A percentile compares a stretch with the other conserved stretches of the same genome.
These are phyloP conservation scores for Metschnikowia koreensis DNA, from an alignment of 805 yeast genomes.

Conservation along the genomic window DNA sequence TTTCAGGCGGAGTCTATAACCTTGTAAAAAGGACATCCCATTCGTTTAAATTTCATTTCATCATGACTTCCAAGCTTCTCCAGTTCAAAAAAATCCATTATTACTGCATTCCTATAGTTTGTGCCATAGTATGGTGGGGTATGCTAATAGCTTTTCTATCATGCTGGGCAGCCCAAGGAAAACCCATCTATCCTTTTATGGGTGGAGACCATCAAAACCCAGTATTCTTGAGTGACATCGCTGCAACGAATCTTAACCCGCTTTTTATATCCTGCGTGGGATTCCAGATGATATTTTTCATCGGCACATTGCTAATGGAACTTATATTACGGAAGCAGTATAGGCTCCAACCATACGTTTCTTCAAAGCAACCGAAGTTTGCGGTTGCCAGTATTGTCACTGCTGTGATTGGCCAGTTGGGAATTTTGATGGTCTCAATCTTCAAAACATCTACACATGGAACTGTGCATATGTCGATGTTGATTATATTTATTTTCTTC, in stretches of 20 bases:
- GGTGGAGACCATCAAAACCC: slow-evolving; percentile 40
- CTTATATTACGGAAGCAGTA: slow-evolving; percentile 56
- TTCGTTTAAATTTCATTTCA: neutral
- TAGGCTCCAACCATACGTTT: slow-evolving; percentile 53
- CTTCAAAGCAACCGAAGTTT: slow-evolving; percentile 39
- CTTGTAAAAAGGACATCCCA: no score
- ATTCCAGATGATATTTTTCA: slow-evolving; percentile 72
- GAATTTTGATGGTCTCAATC: slow-evolving; percentile 70
- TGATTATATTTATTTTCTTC: slow-evolving; percentile 67
- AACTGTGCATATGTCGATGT: slow-evolving; percentile 62
- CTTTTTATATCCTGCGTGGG: slow-evolving; percentile 77
- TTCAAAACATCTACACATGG: slow-evolving; percentile 62
- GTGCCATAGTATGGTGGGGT: slow-evolving; percentile 83
- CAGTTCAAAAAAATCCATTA: slow-evolving; percentile 39
- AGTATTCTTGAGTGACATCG: slow-evolving; percentile 81
- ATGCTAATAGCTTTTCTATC: slow-evolving; percentile 79
- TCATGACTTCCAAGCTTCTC: neutral
- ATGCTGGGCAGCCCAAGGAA: slow-evolving; percentile 80
- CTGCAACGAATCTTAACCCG: slow-evolving; percentile 84
- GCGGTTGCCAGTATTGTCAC: slow-evolving; percentile 43
- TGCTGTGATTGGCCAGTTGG: slow-evolving; percentile 64
- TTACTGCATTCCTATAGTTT: slow-evolving; percentile 62
- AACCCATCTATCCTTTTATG: slow-evolving; percentile 64
- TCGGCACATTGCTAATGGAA: slow-evolving; percentile 62
- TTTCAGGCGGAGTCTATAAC: no score